These are phyloP conservation scores for Nosema muscidifuracis DNA, from an alignment of 371 early-diverging fungal species.

Conservation along the genomic window DNA sequence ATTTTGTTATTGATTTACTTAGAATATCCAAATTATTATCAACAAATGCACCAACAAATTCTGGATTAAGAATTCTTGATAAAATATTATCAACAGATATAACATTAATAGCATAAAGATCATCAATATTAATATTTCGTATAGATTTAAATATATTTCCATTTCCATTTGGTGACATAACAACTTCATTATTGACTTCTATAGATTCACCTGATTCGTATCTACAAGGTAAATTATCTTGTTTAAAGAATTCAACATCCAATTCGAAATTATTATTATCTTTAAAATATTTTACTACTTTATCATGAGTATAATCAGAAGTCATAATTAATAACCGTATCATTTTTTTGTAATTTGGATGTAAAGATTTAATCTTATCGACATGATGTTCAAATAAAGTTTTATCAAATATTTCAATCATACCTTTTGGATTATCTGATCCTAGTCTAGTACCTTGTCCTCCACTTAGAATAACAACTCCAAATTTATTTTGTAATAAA, in stretches of 20 bases:
- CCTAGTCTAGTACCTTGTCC: slow-evolving; percentile 62
- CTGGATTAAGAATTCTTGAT: slow-evolving; percentile 58
- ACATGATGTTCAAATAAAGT: slow-evolving; percentile 53
- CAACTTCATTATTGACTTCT: slow-evolving; percentile 11
- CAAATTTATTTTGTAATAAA: slow-evolving; percentile 28
- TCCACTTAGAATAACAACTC: slow-evolving; percentile 57
- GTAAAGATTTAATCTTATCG: slow-evolving; percentile 39
- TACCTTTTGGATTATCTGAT: slow-evolving; percentile 55
- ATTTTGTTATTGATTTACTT: slow-evolving; percentile 46
- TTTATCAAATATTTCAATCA: slow-evolving; percentile 47
- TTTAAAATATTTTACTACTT: slow-evolving; percentile 51
- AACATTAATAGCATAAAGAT: slow-evolving; percentile 52
- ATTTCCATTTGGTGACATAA: slow-evolving; percentile 58
- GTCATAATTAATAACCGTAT: slow-evolving; percentile 59
- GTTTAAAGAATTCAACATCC: slow-evolving; percentile 56
- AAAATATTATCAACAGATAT: slow-evolving; percentile 62
- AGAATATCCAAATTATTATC: slow-evolving; percentile 45
- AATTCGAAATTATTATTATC: slow-evolving; percentile 33
- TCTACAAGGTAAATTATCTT: slow-evolving; percentile 46
- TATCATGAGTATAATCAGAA: slow-evolving; percentile 48
- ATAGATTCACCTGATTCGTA: slow-evolving; percentile 16
- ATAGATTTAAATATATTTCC: slow-evolving; percentile 59
- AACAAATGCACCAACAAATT: slow-evolving; percentile 49
- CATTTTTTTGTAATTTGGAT: slow-evolving; percentile 18
- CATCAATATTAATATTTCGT: slow-evolving; percentile 10